These are phyloP conservation scores for Stylonectria norvegica DNA, from an alignment of 2,329 filamentous ascomycete species.

Conservation along the genomic window DNA sequence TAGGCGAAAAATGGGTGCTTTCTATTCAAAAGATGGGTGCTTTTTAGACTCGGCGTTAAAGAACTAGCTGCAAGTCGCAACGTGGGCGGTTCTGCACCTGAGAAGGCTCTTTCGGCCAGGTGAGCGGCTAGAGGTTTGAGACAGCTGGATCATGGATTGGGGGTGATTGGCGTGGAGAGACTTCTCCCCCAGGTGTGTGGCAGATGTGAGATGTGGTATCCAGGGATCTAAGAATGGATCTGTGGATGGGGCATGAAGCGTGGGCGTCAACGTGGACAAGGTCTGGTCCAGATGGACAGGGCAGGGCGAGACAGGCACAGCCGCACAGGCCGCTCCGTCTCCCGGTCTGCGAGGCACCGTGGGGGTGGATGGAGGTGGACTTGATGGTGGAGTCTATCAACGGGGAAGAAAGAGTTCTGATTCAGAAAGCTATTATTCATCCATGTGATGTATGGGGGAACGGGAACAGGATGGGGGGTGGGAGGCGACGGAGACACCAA, in stretches of 20 bases:
- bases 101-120: constrained; percentile 7
- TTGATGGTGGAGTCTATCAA: constrained; percentile 21
- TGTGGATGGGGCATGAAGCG: no score
- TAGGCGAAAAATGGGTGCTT: no score
- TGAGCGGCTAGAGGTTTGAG: constrained; percentile 9
- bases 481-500: constrained; percentile 8
- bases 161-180: constrained; percentile 1
- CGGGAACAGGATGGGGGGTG: constrained; percentile 6
- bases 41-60: no score
- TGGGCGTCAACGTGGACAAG: constrained; percentile 11
- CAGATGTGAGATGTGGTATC: not conserved
- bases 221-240: constrained; percentile 2
- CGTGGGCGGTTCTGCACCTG: constrained; percentile 17
- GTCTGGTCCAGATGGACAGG: not conserved
- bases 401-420: no score
- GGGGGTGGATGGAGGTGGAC: constrained; percentile 21
- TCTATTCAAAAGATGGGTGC: no score
- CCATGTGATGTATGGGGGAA: constrained; percentile 12
- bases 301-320: no score
- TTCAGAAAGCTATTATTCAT: no score
- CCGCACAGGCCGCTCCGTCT: not conserved
- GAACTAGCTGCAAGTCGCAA: constrained; percentile 17
- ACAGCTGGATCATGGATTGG: constrained; percentile 3
- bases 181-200: constrained; percentile 4
- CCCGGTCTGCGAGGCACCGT: constrained; percentile 17